These are phyloP conservation scores for Populus alba DNA, from an alignment of 345 rosid species.

Conservation along the genomic window DNA sequence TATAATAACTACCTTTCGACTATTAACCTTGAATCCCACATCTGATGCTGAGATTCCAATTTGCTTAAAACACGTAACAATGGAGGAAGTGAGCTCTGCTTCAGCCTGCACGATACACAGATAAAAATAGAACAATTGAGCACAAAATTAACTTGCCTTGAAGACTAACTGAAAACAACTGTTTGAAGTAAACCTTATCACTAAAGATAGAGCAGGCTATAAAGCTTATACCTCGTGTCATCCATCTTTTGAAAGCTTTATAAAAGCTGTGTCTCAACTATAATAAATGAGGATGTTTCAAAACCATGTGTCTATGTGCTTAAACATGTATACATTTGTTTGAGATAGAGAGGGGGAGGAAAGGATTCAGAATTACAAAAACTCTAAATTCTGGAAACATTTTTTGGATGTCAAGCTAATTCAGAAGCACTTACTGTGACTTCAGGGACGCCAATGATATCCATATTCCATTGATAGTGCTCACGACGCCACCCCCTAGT, in stretches of 20 bases:
- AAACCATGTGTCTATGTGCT: not conserved
- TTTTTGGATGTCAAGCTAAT: not conserved
- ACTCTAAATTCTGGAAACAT: not conserved
- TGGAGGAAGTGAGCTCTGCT: constrained; percentile 88
- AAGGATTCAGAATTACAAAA: not conserved
- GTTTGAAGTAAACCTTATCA: not conserved
- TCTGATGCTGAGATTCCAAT: constrained; percentile 80
- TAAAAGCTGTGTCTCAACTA: not conserved
- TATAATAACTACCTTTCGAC: constrained; percentile 66
- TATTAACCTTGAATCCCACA: constrained; percentile 88
- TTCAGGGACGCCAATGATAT: constrained; percentile 86
- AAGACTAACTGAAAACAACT: not conserved
- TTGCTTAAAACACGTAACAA: constrained; percentile 73
- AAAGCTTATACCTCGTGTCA: not conserved
- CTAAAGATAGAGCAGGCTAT: not conserved
- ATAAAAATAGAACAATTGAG: not conserved
- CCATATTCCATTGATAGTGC: constrained; percentile 99
- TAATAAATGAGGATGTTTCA: not conserved
- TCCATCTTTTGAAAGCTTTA: not conserved
- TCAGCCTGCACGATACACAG: constrained; percentile 56
- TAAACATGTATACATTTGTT: not conserved
- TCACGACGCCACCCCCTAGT: constrained; percentile 94
- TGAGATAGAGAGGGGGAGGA: not conserved
- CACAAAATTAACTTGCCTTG: not conserved
- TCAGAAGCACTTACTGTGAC: constrained; percentile 54